Percentiles rank a stretch among this genome's conserved stretches.
Conservation (phyloP, 192 early-diverging fungal genomes). For the Jimgerdemannia flammicorona region DNA sequence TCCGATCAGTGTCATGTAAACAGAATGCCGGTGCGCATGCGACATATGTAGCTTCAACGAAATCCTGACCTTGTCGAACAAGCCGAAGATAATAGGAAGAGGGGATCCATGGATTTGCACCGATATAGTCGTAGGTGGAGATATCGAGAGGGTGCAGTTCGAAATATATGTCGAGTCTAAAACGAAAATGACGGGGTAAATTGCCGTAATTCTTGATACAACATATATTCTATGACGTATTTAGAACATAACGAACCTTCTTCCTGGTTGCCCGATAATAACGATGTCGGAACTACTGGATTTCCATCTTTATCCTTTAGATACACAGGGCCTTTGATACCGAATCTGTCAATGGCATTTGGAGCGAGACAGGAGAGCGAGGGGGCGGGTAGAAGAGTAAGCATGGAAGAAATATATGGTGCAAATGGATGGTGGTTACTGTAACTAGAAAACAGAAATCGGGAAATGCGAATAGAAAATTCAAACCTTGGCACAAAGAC, state of each 20-base stretch:
- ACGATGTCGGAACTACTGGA: slow-evolving; percentile 53
- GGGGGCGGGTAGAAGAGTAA: not conserved
- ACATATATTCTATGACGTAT: too few relatives aligned
- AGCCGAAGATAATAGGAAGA: slow-evolving; percentile 39
- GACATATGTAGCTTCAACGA: slow-evolving; percentile 54
- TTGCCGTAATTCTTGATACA: not conserved
- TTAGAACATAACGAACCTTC: slow-evolving; percentile 21
- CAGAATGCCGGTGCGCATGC: slow-evolving; percentile 55
- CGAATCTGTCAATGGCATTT: slow-evolving; percentile 39
- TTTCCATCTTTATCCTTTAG: slow-evolving; percentile 55
- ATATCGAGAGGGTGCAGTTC: slow-evolving; percentile 35
- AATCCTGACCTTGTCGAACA: slow-evolving; percentile 66
- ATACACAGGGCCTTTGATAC: slow-evolving; percentile 69
- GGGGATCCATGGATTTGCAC: slow-evolving; percentile 32
- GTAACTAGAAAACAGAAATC: too few relatives aligned
- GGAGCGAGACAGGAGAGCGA: slow-evolving; percentile 11
- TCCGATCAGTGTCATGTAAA: slow-evolving; percentile 62
- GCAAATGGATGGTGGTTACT: not conserved
- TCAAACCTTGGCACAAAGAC: slow-evolving; percentile 44
- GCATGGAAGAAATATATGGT: not conserved
- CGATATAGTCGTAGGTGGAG: slow-evolving; percentile 44
- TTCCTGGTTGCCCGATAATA: slow-evolving; percentile 40
- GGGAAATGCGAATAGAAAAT: not conserved
- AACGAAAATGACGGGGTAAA: not conserved
- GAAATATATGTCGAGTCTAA: slow-evolving; percentile 24